Conservation (phyloP, 1,284 basidiomycete species). For the Anthracocystis walkeri region DNA sequence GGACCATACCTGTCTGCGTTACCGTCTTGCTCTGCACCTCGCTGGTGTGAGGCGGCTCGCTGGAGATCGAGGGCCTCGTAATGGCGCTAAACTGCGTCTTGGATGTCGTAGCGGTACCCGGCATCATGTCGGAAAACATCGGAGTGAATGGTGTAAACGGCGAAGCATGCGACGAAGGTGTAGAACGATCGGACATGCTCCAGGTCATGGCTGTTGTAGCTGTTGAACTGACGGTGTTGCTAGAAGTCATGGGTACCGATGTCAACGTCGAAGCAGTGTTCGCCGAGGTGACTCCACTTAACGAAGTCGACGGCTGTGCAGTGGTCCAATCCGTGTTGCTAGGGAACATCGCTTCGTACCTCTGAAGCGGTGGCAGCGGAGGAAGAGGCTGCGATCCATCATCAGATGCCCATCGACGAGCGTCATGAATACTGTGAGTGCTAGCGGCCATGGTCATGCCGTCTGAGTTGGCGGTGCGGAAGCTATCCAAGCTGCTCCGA, state of each 20-base stretch:
- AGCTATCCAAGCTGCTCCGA: slow-evolving; percentile 40
- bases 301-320: background rate
- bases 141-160: slow-evolving; percentile 58
- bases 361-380: slow-evolving; percentile 32
- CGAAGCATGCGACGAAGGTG: slow-evolving; percentile 38
- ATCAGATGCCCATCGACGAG: slow-evolving; percentile 11
- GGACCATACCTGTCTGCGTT: slow-evolving; percentile 5
- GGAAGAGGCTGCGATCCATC: slow-evolving; percentile 16
- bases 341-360: slow-evolving; percentile 40
- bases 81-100: slow-evolving; percentile 24
- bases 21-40: slow-evolving; percentile 5
- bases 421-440: slow-evolving; percentile 17
- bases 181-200: slow-evolving; percentile 43
- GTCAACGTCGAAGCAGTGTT: slow-evolving; percentile 22
- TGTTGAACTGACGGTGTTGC: slow-evolving; percentile 26
- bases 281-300: slow-evolving; percentile 2
- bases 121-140: slow-evolving; percentile 49
- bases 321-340: slow-evolving; percentile 18
- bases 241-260: slow-evolving; percentile 29
- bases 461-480: slow-evolving; percentile 43
- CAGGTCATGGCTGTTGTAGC: slow-evolving; percentile 36
- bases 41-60: slow-evolving; percentile 10
- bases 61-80: slow-evolving; percentile 13
- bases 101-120: slow-evolving; percentile 23
- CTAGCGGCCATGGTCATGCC: slow-evolving; percentile 25